A percentile compares a stretch with the other conserved stretches of the same genome.
Evolutionary conservation across 2,329 filamentous ascomycete genomes (phyloP).

Genomic region (Didymella pinodella): DNA sequence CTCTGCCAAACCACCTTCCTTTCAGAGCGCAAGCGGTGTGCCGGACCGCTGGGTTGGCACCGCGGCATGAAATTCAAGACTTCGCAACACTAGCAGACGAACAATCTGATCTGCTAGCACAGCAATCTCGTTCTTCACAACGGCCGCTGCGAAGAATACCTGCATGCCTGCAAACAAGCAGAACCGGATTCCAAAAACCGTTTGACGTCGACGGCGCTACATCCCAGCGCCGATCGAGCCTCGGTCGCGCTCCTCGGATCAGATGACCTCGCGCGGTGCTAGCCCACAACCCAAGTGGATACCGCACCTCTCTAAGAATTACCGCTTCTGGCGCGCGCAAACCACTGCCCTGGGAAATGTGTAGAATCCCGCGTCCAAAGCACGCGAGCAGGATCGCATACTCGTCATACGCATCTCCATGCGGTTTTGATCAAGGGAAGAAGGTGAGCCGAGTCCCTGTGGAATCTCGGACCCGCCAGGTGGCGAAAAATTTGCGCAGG

Average conservation of each 20-base stretch:
- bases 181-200: conserved; percentile 11
- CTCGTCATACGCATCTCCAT: conserved; percentile 1
- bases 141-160: conserved; percentile 21
- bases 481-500: conserved; percentile 14
- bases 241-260: conserved; percentile 27
- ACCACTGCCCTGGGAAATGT: conserved; percentile 15
- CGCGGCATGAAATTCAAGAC: conserved; percentile 26
- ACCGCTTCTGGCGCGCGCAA: conserved; percentile 3
- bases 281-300: conserved; percentile 10
- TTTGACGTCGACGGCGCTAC: conserved; percentile 22
- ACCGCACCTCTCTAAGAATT: conserved; percentile 6
- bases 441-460: too few relatives aligned
- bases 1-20: conserved; percentile 37
- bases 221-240: conserved; percentile 27
- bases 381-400: conserved; percentile 9
- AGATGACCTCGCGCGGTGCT: conserved; percentile 26
- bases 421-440: too few relatives aligned
- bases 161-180: neutral
- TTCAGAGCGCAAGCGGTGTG: conserved; percentile 38
- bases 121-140: neutral
- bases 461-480: conserved; percentile 7
- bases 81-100: conserved; percentile 17
- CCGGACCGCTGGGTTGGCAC: conserved; percentile 49
- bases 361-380: neutral
- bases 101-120: conserved; percentile 21